Conservation (phyloP, 306 rosid species). For the Trifolium repens region DNA sequence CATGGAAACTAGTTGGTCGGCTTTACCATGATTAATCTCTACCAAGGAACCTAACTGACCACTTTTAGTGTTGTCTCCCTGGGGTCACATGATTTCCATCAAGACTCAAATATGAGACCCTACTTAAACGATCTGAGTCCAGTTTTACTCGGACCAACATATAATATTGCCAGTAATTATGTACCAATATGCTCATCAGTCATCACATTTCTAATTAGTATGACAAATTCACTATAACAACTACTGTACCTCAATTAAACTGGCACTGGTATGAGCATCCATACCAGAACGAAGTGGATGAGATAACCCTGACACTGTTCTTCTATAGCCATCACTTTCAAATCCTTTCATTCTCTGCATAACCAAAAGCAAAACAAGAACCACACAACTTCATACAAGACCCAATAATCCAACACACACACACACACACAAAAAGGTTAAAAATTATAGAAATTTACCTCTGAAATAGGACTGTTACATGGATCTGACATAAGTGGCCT, state of each 20-base stretch:
- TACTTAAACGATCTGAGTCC: not conserved
- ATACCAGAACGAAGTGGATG: slow-evolving; percentile 40
- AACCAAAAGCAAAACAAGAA: slow-evolving; percentile 21
- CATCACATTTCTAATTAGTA: not conserved
- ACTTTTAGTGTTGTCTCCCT: not conserved
- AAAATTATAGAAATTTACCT: slow-evolving; percentile 53
- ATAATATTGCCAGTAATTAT: not conserved
- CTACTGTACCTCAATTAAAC: slow-evolving; percentile 66
- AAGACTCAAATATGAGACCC: not conserved
- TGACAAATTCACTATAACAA: not conserved
- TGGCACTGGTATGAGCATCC: slow-evolving; percentile 49
- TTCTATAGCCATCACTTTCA: slow-evolving; percentile 55
- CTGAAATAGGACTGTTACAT: slow-evolving; percentile 57
- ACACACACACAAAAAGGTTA: not conserved
- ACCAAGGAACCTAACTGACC: not conserved
- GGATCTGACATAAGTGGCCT: slow-evolving; percentile 70
- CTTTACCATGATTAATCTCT: not conserved
- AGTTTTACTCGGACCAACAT: not conserved
- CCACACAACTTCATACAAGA: slow-evolving; percentile 7
- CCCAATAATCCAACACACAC: slow-evolving; percentile 22
- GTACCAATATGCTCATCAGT: not conserved
- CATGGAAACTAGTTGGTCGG: not conserved
- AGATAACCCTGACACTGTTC: slow-evolving; percentile 59
- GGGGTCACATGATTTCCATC: not conserved
- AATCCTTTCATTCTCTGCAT: slow-evolving; percentile 58